Evolutionary conservation across 169 alveolate species (phyloP), one percentile per base, ranked within the genome.

Genomic region (Amoebophrya sp.): DNA sequence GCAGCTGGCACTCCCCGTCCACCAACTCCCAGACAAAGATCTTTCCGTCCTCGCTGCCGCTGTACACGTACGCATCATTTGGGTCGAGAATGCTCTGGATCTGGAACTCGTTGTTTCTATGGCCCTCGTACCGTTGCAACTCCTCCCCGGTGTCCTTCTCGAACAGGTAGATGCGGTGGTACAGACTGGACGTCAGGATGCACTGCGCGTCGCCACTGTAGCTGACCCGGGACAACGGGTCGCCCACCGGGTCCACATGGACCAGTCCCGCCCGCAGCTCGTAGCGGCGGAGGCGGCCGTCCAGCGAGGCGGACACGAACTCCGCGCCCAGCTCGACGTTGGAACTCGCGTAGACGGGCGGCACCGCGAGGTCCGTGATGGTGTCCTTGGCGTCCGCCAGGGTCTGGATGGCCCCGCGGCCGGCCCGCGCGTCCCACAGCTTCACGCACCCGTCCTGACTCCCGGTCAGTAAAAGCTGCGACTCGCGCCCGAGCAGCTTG

Each of bases 11-110:
- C 10, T 25, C 83, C 18, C 83, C 83, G 7, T 66, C 83, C 83
- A 66, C 83, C 32, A 66, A 25, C 10, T 66, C 83, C 83, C 83
- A 66, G 32, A 66, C 83, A 25, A 25, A 66, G 2, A 66, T n/a
- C 35, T 66, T 66, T 25, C 83, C 83, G 83, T 66, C 83, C 18
- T 66, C 83, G 35, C 83, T 66, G 83, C 83, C 83, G 35, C 32
- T 7, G 18, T 25, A 66, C 29, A 66, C 83, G 10, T 12, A 25
- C 83, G 35, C 83, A n/a, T 66, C 83, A 1, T 3, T 66, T 25
- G 83, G 83, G 18, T 66, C 83, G 32, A 66, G 83, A 7, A 18
- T 1, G 83, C 83, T 66, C 38, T 66, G 83, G 35, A 66, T 25
- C 83, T 66, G 29, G 32, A 66, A 66, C 7, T 66, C 83, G 12